Base-by-base conservation (phyloP, 495 filamentous ascomycete genomes). In the Pyronema omphalodes region DNA sequence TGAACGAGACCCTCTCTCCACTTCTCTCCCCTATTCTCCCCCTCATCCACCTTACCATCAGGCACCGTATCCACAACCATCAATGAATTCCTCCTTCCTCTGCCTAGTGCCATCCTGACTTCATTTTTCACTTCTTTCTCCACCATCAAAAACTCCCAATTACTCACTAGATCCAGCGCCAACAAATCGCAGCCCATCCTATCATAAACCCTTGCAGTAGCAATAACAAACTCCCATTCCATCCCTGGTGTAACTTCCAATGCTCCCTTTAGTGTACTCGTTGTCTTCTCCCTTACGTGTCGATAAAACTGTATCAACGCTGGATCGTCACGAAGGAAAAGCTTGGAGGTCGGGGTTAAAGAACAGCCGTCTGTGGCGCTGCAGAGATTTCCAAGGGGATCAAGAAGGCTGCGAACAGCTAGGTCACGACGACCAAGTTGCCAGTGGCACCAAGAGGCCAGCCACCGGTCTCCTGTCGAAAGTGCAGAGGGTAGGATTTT, bases 121-220 rank as follows among this genome's bases (percentile, higher is more conserved):
- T 68, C 48, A n/a, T 57, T 59, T 14, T 61, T 62, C 35, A 57
- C 60, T 36, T 35, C 70, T 60, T 66, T 73, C 60, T 76, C 60
- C 6, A 72, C 73, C 6, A 69, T 69, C 44, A 93, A 71, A 69
- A 94, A 93, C 60, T 88, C 82, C 88, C 88, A 95, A 61, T 84
- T 87, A 6, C 82, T 76, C 6, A 88, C 84, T 57, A 89, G 66
- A 59, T 93, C 86, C 9, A 98, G 70, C 9, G 93, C 91, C 1
- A 95, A 76, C n/a, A 94, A 61, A 64, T 94, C 89, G 60, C 91
- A 93, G 9, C 91, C 91, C 93, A 96, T 96, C 0, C 93, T 79
- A 64, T 86, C 81, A 60, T 96, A 94, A 4, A 94, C 71, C 34
- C 84, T 73, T 8, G 89, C 89, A 48, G 83, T 94, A 59, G 93